phyloP scores from a whole-genome alignment of 768 basidiomycete species.

The Trametes cingulata region DNA sequence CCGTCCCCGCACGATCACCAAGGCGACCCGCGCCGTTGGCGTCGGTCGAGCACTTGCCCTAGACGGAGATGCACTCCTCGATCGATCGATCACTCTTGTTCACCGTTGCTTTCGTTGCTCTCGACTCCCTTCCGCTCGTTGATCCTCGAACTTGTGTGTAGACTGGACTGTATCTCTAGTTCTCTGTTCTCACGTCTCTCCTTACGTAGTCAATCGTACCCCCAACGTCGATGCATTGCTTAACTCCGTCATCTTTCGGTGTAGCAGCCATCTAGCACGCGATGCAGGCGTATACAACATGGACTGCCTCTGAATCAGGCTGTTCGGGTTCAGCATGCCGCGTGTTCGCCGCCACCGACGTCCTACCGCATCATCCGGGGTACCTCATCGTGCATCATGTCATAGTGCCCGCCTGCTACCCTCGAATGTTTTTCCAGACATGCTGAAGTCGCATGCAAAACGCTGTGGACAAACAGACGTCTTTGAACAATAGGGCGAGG shows the following conservation, averaged over 20 bases:
- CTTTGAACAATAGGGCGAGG: neutral
- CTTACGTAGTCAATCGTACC: neutral
- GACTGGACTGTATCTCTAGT: neutral
- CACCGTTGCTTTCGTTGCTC: neutral
- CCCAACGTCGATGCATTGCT: neutral
- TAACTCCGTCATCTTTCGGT: neutral
- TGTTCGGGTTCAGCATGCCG: slow-evolving; percentile 5
- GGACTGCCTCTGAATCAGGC: neutral
- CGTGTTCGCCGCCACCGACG: neutral
- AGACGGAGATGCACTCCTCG: slow-evolving; percentile 2
- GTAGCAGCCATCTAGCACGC: neutral
- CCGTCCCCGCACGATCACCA: slow-evolving; percentile 14
- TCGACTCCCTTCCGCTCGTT: neutral
- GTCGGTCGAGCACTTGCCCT: slow-evolving; percentile 8
- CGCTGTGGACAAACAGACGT: neutral
- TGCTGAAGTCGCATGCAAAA: neutral
- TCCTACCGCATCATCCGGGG: neutral
- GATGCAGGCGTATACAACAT: neutral
- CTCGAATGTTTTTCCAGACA: neutral
- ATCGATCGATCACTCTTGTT: slow-evolving; percentile 12
- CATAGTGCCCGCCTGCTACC: neutral
- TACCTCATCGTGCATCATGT: neutral
- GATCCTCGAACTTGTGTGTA: neutral
- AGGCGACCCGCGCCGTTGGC: slow-evolving; percentile 8
- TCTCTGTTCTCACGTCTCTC: neutral